These are phyloP conservation scores for Thielaviopsis euricoi DNA, from an alignment of 2,329 filamentous ascomycete species.

Conservation along the genomic window DNA sequence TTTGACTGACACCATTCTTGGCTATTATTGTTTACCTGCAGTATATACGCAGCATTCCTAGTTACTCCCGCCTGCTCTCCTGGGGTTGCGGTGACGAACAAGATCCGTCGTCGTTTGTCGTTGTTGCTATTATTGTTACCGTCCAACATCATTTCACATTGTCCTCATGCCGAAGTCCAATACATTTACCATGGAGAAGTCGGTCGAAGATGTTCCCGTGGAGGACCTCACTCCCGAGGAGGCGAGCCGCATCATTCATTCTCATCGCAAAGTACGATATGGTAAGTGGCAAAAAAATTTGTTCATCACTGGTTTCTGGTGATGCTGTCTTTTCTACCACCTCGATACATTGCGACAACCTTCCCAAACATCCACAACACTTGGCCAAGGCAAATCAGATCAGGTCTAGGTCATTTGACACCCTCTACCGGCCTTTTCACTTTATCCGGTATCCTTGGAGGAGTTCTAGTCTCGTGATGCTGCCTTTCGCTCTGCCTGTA, in stretches of 20 bases:
- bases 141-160: too few species aligned
- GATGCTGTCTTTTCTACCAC: not conserved
- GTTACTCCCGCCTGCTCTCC: not conserved
- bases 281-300: slow-evolving; percentile 28
- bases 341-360: not conserved
- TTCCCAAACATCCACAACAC: not conserved
- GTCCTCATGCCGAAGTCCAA: not conserved
- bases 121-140: too few species aligned
- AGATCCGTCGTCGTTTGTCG: too few species aligned
- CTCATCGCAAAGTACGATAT: slow-evolving; percentile 51
- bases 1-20: not conserved
- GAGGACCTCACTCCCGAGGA: slow-evolving; percentile 48
- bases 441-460: too few species aligned
- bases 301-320: not conserved
- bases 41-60: not conserved
- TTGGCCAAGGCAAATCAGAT: not conserved
- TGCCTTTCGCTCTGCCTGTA: too few species aligned
- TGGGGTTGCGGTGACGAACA: too few species aligned
- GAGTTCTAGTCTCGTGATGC: not conserved
- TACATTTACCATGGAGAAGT: slow-evolving; percentile 10
- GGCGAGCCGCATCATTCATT: slow-evolving; percentile 52
- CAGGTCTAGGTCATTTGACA: not conserved
- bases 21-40: not conserved
- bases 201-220: slow-evolving; percentile 25
- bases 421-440: not conserved